A percentile compares a stretch with the other conserved stretches of the same genome.
Evolutionary conservation across 2,329 filamentous ascomycete genomes (phyloP).

Genomic region (Blastomyces parvus): DNA sequence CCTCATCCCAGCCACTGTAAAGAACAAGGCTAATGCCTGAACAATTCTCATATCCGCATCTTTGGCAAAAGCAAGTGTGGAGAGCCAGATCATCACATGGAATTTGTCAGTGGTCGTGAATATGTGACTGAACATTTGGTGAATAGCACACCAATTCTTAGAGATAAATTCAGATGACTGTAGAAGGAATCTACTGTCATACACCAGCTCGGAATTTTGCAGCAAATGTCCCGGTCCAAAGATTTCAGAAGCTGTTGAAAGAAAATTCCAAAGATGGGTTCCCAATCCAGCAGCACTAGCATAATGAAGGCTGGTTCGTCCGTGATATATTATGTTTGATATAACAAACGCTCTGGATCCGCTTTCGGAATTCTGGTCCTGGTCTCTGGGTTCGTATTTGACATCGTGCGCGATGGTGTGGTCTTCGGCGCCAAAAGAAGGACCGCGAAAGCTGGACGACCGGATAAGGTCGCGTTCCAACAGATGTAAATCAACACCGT

Average conservation of each 20-base stretch:
- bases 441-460: conserved; percentile 24
- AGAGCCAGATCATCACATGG: conserved; percentile 25
- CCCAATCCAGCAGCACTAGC: not conserved
- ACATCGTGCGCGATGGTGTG: conserved; percentile 25
- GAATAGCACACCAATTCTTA: conserved; percentile 17
- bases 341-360: not conserved
- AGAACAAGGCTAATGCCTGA: conserved; percentile 16
- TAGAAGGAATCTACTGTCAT: not conserved
- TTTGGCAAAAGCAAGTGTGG: conserved; percentile 21
- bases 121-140: conserved; percentile 14
- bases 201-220: not conserved
- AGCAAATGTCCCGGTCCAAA: not conserved
- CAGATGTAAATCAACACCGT: conserved; percentile 13
- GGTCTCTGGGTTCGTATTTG: conserved; percentile 28
- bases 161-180: conserved; percentile 13
- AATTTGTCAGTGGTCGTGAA: conserved; percentile 16
- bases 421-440: conserved; percentile 33
- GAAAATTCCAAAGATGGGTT: not conserved
- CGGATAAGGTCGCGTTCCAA: conserved; percentile 24
- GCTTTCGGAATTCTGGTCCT: not conserved
- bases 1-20: not conserved
- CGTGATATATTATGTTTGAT: not conserved
- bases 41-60: conserved; percentile 20
- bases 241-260: not conserved
- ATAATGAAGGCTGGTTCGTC: not conserved